Conservation (phyloP, 2,329 filamentous ascomycete genomes). For the Neofusicoccum laricinum region DNA sequence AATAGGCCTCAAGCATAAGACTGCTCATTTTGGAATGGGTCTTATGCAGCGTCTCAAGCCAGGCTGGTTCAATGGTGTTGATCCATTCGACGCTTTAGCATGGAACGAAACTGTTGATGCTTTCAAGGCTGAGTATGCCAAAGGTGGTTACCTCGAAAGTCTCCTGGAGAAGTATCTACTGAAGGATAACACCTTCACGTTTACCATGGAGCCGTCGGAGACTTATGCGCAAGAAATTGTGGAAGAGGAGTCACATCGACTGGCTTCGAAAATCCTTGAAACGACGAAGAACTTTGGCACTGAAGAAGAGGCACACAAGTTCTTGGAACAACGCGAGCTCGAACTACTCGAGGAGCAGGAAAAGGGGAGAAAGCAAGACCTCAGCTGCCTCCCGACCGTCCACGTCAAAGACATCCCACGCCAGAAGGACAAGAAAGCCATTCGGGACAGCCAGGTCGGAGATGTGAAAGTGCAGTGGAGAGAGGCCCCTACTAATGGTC, state of each 20-base stretch:
- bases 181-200: conserved; percentile 81
- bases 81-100: conserved; percentile 85
- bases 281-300: conserved; percentile 67
- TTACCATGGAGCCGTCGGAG: conserved; percentile 87
- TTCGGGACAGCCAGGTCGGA: conserved; percentile 55
- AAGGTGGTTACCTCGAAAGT: conserved; percentile 77
- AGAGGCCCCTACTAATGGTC: conserved; percentile 87
- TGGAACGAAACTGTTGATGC: conserved; percentile 86
- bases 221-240: conserved; percentile 72
- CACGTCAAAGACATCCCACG: conserved; percentile 87
- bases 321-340: conserved; percentile 74
- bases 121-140: conserved; percentile 73
- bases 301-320: conserved; percentile 66
- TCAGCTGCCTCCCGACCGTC: conserved; percentile 84
- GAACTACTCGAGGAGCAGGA: conserved; percentile 79
- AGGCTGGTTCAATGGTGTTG: conserved; percentile 92
- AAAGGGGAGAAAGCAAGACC: conserved; percentile 76
- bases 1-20: conserved; percentile 92
- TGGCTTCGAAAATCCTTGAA: conserved; percentile 71
- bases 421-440: conserved; percentile 69
- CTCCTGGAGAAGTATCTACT: conserved; percentile 87
- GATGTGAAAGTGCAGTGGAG: conserved; percentile 79
- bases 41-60: conserved; percentile 85
- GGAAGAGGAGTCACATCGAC: conserved; percentile 70
- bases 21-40: conserved; percentile 87